A percentile compares a stretch with the other conserved stretches of the same genome.
Conservation (phyloP, 106 monocot species). For the Triglochin maritima region DNA sequence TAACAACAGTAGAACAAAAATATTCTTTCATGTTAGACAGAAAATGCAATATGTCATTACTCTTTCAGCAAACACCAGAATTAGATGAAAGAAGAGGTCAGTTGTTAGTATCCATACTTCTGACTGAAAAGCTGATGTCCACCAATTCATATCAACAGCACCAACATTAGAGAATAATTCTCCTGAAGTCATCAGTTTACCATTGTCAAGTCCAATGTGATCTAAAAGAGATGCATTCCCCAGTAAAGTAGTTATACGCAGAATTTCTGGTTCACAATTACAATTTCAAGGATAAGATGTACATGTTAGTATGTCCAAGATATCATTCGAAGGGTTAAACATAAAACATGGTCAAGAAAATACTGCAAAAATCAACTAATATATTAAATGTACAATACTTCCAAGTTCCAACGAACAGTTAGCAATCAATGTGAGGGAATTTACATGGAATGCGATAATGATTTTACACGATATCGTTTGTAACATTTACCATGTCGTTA, state of each 20-base stretch:
- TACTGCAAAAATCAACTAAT: too few relatives aligned
- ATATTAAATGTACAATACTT: too few relatives aligned
- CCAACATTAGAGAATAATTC: slow-evolving; percentile 86
- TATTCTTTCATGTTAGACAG: too few relatives aligned
- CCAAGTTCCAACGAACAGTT: too few relatives aligned
- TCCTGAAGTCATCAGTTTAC: slow-evolving; percentile 74
- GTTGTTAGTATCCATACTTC: slow-evolving; percentile 99
- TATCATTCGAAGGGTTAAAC: slow-evolving; percentile 24
- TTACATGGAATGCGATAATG: too few relatives aligned
- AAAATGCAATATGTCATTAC: too few relatives aligned
- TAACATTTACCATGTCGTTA: too few relatives aligned
- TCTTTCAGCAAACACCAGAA: slow-evolving; percentile 9
- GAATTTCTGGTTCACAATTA: slow-evolving; percentile 93
- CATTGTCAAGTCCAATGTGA: slow-evolving; percentile 85
- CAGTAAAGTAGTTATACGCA: slow-evolving; percentile 90
- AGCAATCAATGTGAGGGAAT: too few relatives aligned
- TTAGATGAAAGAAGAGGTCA: slow-evolving; percentile 40
- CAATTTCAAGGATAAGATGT: slow-evolving; percentile 77
- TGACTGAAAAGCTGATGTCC: slow-evolving; percentile 84
- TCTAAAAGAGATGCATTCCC: slow-evolving; percentile 96
- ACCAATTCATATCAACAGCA: slow-evolving; percentile 80
- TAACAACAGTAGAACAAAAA: too few relatives aligned
- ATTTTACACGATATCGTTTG: too few relatives aligned
- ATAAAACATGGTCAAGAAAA: too few relatives aligned
- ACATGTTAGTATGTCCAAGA: slow-evolving; percentile 47